Evolutionary conservation across 2,329 filamentous ascomycete species (phyloP).

Genomic region (Aurifilum marmelostoma): DNA sequence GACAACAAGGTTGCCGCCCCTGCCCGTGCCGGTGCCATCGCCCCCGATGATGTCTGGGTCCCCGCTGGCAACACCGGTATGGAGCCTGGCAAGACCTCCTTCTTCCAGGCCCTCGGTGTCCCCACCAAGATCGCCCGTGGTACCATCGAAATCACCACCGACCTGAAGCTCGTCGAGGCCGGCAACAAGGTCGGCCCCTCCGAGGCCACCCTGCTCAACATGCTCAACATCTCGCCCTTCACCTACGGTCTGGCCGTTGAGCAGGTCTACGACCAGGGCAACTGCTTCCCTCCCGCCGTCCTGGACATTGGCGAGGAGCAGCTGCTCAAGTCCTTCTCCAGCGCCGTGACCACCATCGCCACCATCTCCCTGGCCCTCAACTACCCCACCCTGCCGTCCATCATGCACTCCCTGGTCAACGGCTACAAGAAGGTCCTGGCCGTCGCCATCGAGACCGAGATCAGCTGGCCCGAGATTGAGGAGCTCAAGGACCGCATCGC

Average conservation of each 20-base stretch:
- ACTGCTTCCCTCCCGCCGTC: conserved; percentile 85
- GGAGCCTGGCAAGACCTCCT: conserved; percentile 99
- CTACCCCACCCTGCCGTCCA: conserved; percentile 94
- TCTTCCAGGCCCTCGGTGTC: conserved; percentile 99
- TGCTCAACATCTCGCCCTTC: conserved; percentile 99
- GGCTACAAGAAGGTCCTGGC: conserved; percentile 95
- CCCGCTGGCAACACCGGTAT: conserved; percentile 99
- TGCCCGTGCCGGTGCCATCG: conserved; percentile 95
- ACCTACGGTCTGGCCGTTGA: conserved; percentile 97
- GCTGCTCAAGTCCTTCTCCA: conserved; percentile 81
- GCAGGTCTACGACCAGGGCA: conserved; percentile 97
- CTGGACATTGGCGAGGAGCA: conserved; percentile 95
- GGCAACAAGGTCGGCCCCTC: conserved; percentile 95
- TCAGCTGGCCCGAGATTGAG: conserved; percentile 93
- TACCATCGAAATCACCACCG: conserved; percentile 99
- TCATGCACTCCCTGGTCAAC: conserved; percentile 97
- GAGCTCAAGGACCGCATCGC: conserved; percentile 99
- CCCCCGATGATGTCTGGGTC: conserved; percentile 89
- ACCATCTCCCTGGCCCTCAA: conserved; percentile 87
- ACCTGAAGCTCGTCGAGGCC: conserved; percentile 96
- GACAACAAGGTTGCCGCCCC: conserved; percentile 97
- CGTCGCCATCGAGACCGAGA: conserved; percentile 87
- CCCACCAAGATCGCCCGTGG: conserved; percentile 99
- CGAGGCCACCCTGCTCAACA: conserved; percentile 98
- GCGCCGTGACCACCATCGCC: conserved; percentile 85